Evolutionary conservation across 495 filamentous ascomycete genomes (phyloP), one percentile per base, ranked within the genome.

Genomic region (Thermochaetoides thermophila): DNA sequence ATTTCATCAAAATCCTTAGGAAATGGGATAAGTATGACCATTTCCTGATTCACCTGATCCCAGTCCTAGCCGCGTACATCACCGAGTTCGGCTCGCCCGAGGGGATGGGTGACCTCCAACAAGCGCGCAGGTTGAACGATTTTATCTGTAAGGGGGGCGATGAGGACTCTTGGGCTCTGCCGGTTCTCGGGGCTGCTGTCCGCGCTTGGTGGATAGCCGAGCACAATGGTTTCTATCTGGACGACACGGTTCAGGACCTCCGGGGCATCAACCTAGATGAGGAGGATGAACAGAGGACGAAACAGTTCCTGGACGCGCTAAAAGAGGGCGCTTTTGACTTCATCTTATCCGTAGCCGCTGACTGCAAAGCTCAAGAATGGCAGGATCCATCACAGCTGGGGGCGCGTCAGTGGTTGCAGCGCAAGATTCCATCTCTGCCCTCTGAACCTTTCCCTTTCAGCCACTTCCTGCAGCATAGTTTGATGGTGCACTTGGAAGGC

Each of bases 321-420:
- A 79, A 83, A 36, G 84, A 95, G 41, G 86, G 85, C 5, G 89
- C 81, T 24, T 78, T 99, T 40, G 83, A 96, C 43, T 89, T 93
- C 46, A 70, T 92, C 43, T 66, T 99, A 13, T 74, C 84, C 1
- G 65, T 91, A 20, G 78, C 84, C 38, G 76, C 82, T 22, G 81
- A 85, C 38, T 68, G 85, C 42, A 80, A 59, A 35, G 50, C 64
- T 0, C 45, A 59, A 25, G 76, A 83, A 43, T 91, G 84, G 84
- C 72, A 76, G 44, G 84, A 96, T 48, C 72, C 84, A 26, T 73
- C 75, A 23, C 78, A 76, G 30, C 69, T 68, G 27, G 77, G 78
- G 36, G 55, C 94, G 40, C 75, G 84, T 9, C 61, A 74, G 23
- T 77, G 79, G 56, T 57, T 96, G 21, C 74, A 91, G 39, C 72